These are phyloP conservation scores for Periconia sp. DNA, from an alignment of 2,329 filamentous ascomycete species.

Conservation along the genomic window DNA sequence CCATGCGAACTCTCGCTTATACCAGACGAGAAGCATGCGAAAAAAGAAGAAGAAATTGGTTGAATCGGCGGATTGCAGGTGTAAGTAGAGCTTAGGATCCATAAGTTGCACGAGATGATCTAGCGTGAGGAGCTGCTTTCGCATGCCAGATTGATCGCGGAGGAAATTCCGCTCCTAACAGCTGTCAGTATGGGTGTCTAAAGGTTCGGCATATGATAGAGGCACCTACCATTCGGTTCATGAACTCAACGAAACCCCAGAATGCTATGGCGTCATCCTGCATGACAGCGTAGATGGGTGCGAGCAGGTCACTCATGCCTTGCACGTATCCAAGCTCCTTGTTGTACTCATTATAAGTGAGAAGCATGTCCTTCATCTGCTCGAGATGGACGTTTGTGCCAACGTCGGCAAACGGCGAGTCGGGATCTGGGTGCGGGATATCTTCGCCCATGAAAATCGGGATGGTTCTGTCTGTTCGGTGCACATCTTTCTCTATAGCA, in stretches of 20 bases:
- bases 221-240: conserved; percentile 80
- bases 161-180: conserved; percentile 85
- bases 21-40: conserved; percentile 98
- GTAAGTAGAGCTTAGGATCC: conserved; percentile 91
- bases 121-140: conserved; percentile 84
- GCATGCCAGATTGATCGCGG: conserved; percentile 95
- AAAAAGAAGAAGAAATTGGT: conserved; percentile 99
- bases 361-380: conserved; percentile 98
- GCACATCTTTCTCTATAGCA: conserved; percentile 91
- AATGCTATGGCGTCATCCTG: conserved; percentile 97
- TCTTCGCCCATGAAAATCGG: conserved; percentile 97
- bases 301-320: conserved; percentile 96
- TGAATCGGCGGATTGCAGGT: conserved; percentile 87
- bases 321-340: conserved; percentile 95
- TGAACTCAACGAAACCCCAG: conserved; percentile 95
- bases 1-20: conserved; percentile 96
- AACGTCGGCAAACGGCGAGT: conserved; percentile 88
- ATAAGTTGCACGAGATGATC: conserved; percentile 96
- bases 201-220: too few species aligned
- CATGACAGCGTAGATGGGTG: conserved; percentile 94
- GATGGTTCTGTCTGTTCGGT: conserved; percentile 92
- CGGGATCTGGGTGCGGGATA: conserved; percentile 93
- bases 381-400: conserved; percentile 98
- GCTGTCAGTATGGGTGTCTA: conserved; percentile 9
- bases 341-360: conserved; percentile 99